Evolutionary conservation across 2,329 filamentous ascomycete species (phyloP).

Genomic region (Fusarium beomiforme): DNA sequence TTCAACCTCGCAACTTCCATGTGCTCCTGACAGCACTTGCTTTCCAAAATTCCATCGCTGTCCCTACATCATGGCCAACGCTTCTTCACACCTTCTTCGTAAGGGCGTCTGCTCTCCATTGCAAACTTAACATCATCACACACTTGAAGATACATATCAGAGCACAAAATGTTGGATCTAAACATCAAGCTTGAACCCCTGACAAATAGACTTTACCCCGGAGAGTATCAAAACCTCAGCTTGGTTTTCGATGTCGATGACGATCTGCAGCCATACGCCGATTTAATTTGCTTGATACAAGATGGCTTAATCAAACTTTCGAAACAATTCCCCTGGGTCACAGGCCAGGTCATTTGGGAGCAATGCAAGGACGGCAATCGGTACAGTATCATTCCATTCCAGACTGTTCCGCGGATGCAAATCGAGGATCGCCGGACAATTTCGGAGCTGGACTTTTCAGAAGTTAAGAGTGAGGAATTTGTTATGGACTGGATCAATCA

Average conservation of each 20-base stretch:
- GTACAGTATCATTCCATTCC: background rate
- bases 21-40: background rate
- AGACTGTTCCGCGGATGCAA: background rate
- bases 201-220: background rate
- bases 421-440: background rate
- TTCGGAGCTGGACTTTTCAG: background rate
- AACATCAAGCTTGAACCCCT: background rate
- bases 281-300: background rate
- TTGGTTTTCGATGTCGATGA: background rate
- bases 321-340: background rate
- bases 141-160: background rate
- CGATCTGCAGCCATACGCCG: fast-evolving
- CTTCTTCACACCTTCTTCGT: background rate
- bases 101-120: background rate
- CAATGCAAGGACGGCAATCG: background rate
- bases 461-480: background rate
- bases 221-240: background rate
- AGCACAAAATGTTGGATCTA: background rate
- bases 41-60: background rate
- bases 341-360: background rate
- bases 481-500: background rate
- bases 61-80: too few relatives aligned
- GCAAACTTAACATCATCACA: background rate
- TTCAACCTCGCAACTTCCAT: background rate
- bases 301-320: background rate